These are phyloP conservation scores for Tetrapisispora namnaoensis DNA, from an alignment of 805 yeast genomes.

Conservation along the genomic window DNA sequence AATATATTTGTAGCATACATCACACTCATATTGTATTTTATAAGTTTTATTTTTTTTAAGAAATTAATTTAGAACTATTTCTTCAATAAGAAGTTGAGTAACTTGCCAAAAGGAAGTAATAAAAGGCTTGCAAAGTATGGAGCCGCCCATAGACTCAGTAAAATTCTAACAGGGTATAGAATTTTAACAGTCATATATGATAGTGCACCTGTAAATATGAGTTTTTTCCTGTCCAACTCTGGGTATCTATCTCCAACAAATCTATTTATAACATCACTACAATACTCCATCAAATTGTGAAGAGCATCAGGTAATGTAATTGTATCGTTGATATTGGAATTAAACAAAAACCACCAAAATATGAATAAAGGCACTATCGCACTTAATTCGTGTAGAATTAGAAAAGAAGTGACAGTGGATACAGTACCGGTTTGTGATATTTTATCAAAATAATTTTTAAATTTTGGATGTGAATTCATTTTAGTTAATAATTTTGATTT, in stretches of 20 bases:
- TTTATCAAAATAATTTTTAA: constrained; percentile 17
- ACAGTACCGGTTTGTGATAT: constrained; percentile 25
- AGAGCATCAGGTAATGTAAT: constrained; percentile 17
- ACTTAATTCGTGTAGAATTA: constrained; percentile 62
- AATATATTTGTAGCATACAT: neutral
- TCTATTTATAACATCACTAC: constrained; percentile 47
- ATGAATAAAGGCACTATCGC: constrained; percentile 65
- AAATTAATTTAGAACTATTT: too few species aligned
- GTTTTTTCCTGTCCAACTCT: constrained; percentile 37
- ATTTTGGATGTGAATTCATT: constrained; percentile 21
- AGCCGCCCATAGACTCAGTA: constrained; percentile 28
- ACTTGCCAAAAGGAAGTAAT: neutral
- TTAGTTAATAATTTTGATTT: constrained; percentile 21
- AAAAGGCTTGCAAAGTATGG: constrained; percentile 21
- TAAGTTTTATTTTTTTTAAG: neutral
- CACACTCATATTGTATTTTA: too few species aligned
- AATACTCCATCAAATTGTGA: constrained; percentile 40
- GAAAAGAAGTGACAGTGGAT: constrained; percentile 43
- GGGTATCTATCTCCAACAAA: constrained; percentile 33
- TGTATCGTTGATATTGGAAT: constrained; percentile 32
- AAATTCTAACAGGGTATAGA: constrained; percentile 26
- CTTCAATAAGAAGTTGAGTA: neutral
- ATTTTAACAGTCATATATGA: constrained; percentile 62
- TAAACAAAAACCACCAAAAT: constrained; percentile 57
- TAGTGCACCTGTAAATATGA: constrained; percentile 63